Evolutionary conservation across 2,329 filamentous ascomycete genomes (phyloP).

Genomic region (Metarhizium humberi): DNA sequence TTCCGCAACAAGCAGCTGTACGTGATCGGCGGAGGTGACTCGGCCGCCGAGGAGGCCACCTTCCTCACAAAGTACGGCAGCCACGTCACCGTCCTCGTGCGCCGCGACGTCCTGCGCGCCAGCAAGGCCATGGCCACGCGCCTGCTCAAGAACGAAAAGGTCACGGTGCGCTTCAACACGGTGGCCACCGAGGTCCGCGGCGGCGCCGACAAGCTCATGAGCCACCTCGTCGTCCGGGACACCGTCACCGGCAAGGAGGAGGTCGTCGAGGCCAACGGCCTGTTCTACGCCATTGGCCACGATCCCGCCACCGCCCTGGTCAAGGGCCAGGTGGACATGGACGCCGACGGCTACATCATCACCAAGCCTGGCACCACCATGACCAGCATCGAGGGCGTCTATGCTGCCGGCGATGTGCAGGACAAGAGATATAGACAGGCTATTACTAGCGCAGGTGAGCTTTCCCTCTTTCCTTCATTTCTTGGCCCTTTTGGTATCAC

Average conservation of each 20-base stretch:
- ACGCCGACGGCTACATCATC: slow-evolving; percentile 82
- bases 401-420: slow-evolving; percentile 94
- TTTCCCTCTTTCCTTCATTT: neutral
- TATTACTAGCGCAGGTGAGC: slow-evolving; percentile 89
- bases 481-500: neutral
- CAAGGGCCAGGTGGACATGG: slow-evolving; percentile 81
- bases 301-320: slow-evolving; percentile 87
- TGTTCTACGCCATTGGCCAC: slow-evolving; percentile 97
- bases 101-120: slow-evolving; percentile 77
- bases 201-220: slow-evolving; percentile 80
- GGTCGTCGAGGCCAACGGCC: slow-evolving; percentile 78
- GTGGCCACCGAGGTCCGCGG: slow-evolving; percentile 77
- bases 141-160: slow-evolving; percentile 74
- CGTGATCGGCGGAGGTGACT: slow-evolving; percentile 94
- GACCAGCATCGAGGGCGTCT: slow-evolving; percentile 85
- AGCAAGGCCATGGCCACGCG: slow-evolving; percentile 88
- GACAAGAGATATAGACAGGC: slow-evolving; percentile 98
- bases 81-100: slow-evolving; percentile 89
- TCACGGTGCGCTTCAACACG: slow-evolving; percentile 81
- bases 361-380: slow-evolving; percentile 82
- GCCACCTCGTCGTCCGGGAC: slow-evolving; percentile 75
- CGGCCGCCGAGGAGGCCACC: slow-evolving; percentile 91
- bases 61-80: slow-evolving; percentile 97
- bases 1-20: slow-evolving; percentile 94
- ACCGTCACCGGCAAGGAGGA: slow-evolving; percentile 66